phyloP scores from a whole-genome alignment of 208 protist species.

The Acanthamoeba rhysodes region DNA sequence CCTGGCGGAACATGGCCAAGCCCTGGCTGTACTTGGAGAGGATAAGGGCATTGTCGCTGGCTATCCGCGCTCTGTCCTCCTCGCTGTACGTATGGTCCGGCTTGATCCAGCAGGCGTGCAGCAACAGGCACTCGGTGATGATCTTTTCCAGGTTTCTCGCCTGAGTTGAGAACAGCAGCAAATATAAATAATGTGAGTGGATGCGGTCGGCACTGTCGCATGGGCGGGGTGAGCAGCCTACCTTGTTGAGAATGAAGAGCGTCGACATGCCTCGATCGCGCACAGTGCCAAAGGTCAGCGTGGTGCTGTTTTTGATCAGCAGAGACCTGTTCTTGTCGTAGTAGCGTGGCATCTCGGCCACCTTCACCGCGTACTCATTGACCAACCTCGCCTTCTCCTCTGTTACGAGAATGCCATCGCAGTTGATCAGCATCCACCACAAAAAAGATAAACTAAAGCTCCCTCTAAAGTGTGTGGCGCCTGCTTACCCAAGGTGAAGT shows the following conservation, averaged over 20 bases:
- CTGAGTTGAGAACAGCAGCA: neutral
- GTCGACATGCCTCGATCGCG: constrained; percentile 19
- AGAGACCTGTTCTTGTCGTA: constrained; percentile 12
- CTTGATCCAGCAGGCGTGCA: constrained; percentile 18
- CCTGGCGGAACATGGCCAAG: neutral
- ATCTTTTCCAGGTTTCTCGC: constrained; percentile 27
- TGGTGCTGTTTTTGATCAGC: constrained; percentile 31
- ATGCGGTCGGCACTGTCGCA: neutral
- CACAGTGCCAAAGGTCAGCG: neutral
- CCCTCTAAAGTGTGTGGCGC: neutral
- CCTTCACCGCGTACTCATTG: constrained; percentile 13
- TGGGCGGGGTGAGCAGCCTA: neutral
- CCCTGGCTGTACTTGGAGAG: constrained; percentile 13
- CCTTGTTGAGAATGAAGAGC: constrained; percentile 35
- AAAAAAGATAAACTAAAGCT: neutral
- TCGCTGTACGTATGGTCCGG: neutral
- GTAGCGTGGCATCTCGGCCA: neutral
- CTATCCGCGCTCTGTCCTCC: neutral
- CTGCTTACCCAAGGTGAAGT: constrained; percentile 4
- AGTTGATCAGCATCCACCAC: neutral
- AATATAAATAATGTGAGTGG: neutral
- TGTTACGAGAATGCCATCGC: neutral
- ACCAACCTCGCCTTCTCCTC: neutral
- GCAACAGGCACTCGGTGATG: constrained; percentile 11
- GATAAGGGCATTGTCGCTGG: constrained; percentile 4